Evolutionary conservation across 176 grass and related monocot genomes (phyloP).

Genomic region (Paspalum notatum): DNA sequence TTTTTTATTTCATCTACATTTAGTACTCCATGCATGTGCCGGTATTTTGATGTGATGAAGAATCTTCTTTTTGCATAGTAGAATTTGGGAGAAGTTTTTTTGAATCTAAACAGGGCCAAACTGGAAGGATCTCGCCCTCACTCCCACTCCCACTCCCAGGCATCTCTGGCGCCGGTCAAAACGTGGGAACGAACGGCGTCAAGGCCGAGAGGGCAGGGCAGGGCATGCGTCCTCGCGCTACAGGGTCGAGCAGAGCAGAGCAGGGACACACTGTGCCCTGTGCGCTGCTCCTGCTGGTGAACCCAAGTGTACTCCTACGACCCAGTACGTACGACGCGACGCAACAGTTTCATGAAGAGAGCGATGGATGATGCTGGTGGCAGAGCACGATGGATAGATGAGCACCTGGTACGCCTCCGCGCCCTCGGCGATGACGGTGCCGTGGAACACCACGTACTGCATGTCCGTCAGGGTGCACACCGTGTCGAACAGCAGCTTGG

Average conservation of each 20-base stretch:
- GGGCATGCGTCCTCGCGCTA: background rate
- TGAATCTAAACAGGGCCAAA: too few relatives aligned
- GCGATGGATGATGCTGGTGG: too few relatives aligned
- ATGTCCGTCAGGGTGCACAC: slow-evolving; percentile 93
- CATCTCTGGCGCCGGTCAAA: slow-evolving; percentile 48
- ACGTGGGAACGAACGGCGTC: slow-evolving; percentile 5
- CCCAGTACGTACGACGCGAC: too few relatives aligned
- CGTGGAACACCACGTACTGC: slow-evolving; percentile 92
- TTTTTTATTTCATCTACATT: too few relatives aligned
- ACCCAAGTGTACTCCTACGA: too few relatives aligned
- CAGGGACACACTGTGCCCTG: too few relatives aligned
- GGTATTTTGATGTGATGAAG: too few relatives aligned
- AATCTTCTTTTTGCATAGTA: too few relatives aligned
- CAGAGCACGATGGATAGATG: background rate
- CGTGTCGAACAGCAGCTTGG: slow-evolving; percentile 88
- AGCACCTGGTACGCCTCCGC: slow-evolving; percentile 74
- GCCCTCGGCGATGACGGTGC: slow-evolving; percentile 77
- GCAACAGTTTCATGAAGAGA: background rate
- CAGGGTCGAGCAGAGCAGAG: background rate
- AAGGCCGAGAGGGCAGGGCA: background rate
- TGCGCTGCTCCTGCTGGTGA: too few relatives aligned
- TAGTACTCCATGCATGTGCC: too few relatives aligned
- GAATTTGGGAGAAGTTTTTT: too few relatives aligned
- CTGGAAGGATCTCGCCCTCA: background rate
- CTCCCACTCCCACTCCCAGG: background rate